These are phyloP conservation scores for Aspergillus incahuasiensis DNA, from an alignment of 495 filamentous ascomycete species.

Conservation along the genomic window DNA sequence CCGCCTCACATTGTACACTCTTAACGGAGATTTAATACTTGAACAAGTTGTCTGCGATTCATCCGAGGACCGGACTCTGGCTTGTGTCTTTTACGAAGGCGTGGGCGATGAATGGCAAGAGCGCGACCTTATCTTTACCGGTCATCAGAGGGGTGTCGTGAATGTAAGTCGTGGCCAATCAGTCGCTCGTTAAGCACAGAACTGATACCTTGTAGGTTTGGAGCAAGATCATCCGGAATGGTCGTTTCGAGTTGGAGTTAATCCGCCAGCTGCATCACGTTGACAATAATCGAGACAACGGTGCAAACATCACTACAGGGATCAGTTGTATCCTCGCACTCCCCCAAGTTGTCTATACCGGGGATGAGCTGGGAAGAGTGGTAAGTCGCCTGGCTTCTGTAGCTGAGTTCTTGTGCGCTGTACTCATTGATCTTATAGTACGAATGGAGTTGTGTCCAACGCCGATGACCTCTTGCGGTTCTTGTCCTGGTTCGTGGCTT, in stretches of 20 bases:
- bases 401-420: not conserved
- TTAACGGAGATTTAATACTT: conserved; percentile 80
- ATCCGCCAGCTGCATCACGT: conserved; percentile 80
- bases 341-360: conserved; percentile 81
- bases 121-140: conserved; percentile 80
- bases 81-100: conserved; percentile 92
- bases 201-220: conserved; percentile 38
- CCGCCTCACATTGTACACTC: conserved; percentile 71
- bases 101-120: conserved; percentile 89
- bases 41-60: conserved; percentile 73
- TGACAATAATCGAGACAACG: conserved; percentile 66
- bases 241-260: conserved; percentile 55
- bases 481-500: not conserved
- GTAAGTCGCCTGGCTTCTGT: conserved; percentile 36
- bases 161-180: conserved; percentile 50
- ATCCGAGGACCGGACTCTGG: conserved; percentile 66
- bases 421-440: conserved; percentile 50
- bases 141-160: conserved; percentile 76
- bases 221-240: conserved; percentile 48
- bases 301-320: conserved; percentile 69
- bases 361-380: conserved; percentile 85
- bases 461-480: conserved; percentile 27
- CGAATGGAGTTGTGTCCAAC: conserved; percentile 83
- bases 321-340: conserved; percentile 86
- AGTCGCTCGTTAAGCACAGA: not conserved